A percentile compares a stretch with the other conserved stretches of the same genome.
Conservation (phyloP, 2,329 filamentous ascomycete genomes). For the Ascomycota sp. region DNA sequence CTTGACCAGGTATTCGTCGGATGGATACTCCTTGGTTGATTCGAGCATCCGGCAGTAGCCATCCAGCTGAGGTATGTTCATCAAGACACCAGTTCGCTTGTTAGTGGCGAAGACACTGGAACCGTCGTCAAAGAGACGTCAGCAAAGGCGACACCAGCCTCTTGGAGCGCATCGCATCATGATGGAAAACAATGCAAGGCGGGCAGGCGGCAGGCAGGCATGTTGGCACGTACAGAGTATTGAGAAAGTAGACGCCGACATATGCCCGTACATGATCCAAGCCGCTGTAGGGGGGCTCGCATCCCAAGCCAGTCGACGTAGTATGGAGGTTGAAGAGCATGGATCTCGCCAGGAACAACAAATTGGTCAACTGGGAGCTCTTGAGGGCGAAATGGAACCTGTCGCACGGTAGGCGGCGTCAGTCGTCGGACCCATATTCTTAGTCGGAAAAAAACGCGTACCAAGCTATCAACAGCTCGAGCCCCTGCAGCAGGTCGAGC, state of each 20-base stretch:
- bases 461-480: slow-evolving; percentile 26
- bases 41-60: slow-evolving; percentile 21
- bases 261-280: slow-evolving; percentile 26
- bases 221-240: slow-evolving; percentile 19
- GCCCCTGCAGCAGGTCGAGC: slow-evolving; percentile 25
- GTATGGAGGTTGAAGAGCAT: slow-evolving; percentile 22
- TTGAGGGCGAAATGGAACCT: slow-evolving; percentile 28
- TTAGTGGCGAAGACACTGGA: slow-evolving; percentile 23
- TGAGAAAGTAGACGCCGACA: slow-evolving; percentile 27
- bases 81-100: slow-evolving; percentile 26
- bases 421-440: background rate
- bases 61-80: slow-evolving; percentile 23
- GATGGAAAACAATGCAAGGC: too few relatives aligned
- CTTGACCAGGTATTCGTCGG: slow-evolving; percentile 22
- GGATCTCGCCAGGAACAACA: slow-evolving; percentile 26
- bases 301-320: slow-evolving; percentile 5
- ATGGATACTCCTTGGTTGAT: slow-evolving; percentile 18
- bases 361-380: slow-evolving; percentile 26
- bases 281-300: slow-evolving; percentile 8
- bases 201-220: too few relatives aligned
- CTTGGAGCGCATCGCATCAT: too few relatives aligned
- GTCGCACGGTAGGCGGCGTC: background rate
- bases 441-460: slow-evolving; percentile 7
- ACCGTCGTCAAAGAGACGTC: too few relatives aligned
- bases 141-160: too few relatives aligned